These are phyloP conservation scores for Boletus fagicola DNA, from an alignment of 768 basidiomycete genomes.

Conservation along the genomic window DNA sequence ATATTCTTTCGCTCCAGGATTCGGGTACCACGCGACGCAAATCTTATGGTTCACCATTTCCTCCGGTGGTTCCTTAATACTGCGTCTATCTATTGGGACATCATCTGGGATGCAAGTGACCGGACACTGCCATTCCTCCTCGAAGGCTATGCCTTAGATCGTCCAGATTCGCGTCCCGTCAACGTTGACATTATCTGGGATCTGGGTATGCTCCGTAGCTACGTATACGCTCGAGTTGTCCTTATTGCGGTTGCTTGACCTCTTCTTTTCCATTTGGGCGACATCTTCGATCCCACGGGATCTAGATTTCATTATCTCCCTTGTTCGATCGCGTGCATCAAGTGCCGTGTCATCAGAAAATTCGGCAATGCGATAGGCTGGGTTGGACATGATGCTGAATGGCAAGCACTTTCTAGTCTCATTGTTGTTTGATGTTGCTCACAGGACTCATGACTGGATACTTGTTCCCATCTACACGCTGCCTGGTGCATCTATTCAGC, in stretches of 20 bases:
- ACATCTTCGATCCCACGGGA: not conserved
- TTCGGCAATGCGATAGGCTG: not conserved
- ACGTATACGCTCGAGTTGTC: not conserved
- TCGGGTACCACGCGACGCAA: not conserved
- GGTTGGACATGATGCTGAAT: not conserved
- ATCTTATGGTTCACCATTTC: not conserved
- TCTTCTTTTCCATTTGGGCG: slow-evolving; percentile 1
- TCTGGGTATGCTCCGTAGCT: not conserved
- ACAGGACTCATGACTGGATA: not conserved
- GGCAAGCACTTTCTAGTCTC: not conserved
- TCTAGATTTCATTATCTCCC: not conserved
- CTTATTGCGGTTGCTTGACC: not conserved
- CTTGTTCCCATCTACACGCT: not conserved
- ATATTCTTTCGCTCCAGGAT: not conserved
- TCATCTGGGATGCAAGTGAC: not conserved
- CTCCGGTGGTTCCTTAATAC: not conserved
- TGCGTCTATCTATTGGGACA: not conserved
- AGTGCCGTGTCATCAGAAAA: not conserved
- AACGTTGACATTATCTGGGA: not conserved
- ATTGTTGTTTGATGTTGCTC: not conserved
- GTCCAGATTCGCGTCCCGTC: not conserved
- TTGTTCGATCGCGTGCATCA: not conserved
- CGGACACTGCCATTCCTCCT: not conserved
- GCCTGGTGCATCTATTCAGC: not conserved
- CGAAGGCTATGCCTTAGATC: not conserved